Evolutionary conservation across 1,284 basidiomycete species (phyloP), one percentile per base, ranked within the genome.

Genomic region (Xerocomus cyaneibrunnescens): DNA sequence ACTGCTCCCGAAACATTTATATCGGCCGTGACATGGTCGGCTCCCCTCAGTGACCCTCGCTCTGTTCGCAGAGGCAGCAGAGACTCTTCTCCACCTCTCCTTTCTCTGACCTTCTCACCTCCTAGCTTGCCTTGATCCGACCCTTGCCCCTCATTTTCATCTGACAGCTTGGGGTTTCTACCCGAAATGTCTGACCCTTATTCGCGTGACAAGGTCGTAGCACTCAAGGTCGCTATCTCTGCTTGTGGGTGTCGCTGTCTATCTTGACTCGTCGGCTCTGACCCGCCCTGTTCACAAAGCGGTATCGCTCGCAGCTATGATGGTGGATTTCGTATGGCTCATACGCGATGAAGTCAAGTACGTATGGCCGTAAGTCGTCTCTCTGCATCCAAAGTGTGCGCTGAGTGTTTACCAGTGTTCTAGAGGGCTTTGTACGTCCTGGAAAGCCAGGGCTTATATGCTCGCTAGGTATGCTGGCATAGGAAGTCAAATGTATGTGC

Each of bases 401-500:
- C 28, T 7, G 9, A 28, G 27, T n/a, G 51, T 7, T 1, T n/a
- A 25, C 21, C n/a, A 5, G 3, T 1, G n/a, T 34, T 38, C 8
- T 34, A 63, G 63, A n/a, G 47, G 43, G 22, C 16, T 59, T 7
- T 35, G 52, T 12, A 21, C 22, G 10, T 51, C 50, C 31, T 55
- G 54, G 53, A 34, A 19, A 16, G 30, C 62, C 10, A 48, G 44
- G 25, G 14, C 49, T 6, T 63, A 61, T 25, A 4, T 65, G 7
- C 5, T 50, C 9, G 8, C 53, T 7, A 55, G 62, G 34, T 63
- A 58, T 40, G 2, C 47, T 0, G 62, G 63, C 4, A 3, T 65
- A 16, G 39, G 30, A 3, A 46, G 54, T 35, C 62, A 63, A 41
- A 53, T 59, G 62, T 65, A 22, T 34, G 61, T 41, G 25, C n/a